A percentile compares a stretch with the other conserved stretches of the same genome.
These are phyloP conservation scores for Cryptococcus maquisensis DNA, from an alignment of 1,284 basidiomycete genomes.

Conservation along the genomic window DNA sequence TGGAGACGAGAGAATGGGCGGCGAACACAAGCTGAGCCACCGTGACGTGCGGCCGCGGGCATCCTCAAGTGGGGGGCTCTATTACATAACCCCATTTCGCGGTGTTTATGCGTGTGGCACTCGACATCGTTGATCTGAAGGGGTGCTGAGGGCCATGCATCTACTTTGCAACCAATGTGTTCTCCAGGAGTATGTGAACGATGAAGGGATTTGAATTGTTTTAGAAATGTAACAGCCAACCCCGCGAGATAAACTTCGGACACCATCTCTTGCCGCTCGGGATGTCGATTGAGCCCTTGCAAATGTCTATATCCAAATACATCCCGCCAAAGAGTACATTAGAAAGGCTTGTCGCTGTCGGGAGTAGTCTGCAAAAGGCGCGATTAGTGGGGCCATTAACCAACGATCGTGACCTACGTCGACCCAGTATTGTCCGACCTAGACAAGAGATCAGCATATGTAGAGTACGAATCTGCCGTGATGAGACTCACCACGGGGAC, in stretches of 20 bases:
- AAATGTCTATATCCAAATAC: neutral
- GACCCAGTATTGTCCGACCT: slow-evolving; percentile 28
- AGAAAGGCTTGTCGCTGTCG: slow-evolving; percentile 50
- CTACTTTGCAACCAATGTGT: too few relatives aligned
- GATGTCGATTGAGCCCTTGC: slow-evolving; percentile 3
- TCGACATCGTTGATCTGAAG: neutral
- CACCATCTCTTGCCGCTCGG: neutral
- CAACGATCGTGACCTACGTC: neutral
- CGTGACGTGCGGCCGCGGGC: slow-evolving; percentile 2
- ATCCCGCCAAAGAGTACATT: slow-evolving; percentile 8
- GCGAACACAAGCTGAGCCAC: neutral
- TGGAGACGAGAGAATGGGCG: neutral
- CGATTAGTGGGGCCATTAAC: neutral
- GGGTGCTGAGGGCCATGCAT: too few relatives aligned
- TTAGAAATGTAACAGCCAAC: neutral
- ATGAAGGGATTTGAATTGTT: too few relatives aligned
- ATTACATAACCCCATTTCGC: neutral
- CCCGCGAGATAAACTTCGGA: neutral
- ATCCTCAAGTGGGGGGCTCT: neutral
- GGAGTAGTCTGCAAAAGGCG: slow-evolving; percentile 29
- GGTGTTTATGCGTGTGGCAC: neutral
- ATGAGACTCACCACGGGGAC: slow-evolving; percentile 39
- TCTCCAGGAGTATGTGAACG: too few relatives aligned
- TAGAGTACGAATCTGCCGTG: neutral
- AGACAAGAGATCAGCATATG: slow-evolving; percentile 1